Percentiles rank a stretch among this genome's conserved stretches.
phyloP scores from a whole-genome alignment of 257 asterid genomes.

The Knoxia roxburghii region DNA sequence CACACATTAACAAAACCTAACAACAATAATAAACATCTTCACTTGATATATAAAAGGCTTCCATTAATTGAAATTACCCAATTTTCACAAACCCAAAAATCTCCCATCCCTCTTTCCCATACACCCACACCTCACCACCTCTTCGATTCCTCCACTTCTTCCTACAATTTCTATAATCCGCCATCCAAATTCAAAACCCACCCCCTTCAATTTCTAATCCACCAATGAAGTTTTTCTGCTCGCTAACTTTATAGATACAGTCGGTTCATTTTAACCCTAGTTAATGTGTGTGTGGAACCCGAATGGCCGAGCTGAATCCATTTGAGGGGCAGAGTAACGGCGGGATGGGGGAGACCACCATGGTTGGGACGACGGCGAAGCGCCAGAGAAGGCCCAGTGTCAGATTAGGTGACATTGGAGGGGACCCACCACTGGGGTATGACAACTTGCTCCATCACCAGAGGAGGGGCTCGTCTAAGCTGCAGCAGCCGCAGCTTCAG shows the following conservation, averaged over 20 bases:
- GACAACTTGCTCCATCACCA: conserved; percentile 41
- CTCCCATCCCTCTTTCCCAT: not conserved
- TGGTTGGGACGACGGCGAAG: conserved; percentile 35
- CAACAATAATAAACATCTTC: not conserved
- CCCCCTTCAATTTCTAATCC: not conserved
- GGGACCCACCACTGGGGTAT: conserved; percentile 11
- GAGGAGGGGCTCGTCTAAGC: conserved; percentile 29
- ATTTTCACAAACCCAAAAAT: not conserved
- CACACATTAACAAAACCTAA: not conserved
- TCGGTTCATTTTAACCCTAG: not conserved
- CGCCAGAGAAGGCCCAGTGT: conserved; percentile 93
- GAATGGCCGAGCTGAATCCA: conserved; percentile 56
- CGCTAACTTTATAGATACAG: not conserved
- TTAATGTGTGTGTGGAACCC: not conserved
- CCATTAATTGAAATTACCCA: not conserved
- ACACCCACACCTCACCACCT: not conserved
- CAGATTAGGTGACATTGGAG: conserved; percentile 69
- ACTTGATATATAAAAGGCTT: conserved; percentile 3
- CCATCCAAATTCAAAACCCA: not conserved
- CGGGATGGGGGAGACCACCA: not conserved
- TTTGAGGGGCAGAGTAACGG: conserved; percentile 17
- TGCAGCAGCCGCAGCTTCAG: conserved; percentile 7
- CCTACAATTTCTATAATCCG: not conserved
- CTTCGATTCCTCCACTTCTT: conserved; percentile 2
- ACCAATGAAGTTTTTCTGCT: not conserved